Evolutionary conservation across 2,329 filamentous ascomycete species (phyloP).

Genomic region (Cyphellophora europaea): DNA sequence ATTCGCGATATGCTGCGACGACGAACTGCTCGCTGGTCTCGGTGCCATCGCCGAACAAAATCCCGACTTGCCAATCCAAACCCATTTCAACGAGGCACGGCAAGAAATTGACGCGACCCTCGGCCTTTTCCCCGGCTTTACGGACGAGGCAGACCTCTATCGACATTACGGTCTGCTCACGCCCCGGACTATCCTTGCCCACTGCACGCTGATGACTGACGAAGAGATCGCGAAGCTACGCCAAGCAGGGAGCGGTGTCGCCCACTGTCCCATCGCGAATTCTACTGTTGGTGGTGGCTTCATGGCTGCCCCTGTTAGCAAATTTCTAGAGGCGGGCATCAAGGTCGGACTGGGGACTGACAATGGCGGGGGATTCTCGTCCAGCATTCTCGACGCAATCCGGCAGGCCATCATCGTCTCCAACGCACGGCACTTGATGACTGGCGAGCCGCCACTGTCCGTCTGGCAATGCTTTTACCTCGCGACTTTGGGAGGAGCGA

Average conservation of each 20-base stretch:
- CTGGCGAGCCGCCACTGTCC: constrained; percentile 29
- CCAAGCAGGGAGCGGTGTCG: constrained; percentile 42
- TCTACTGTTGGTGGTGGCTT: constrained; percentile 50
- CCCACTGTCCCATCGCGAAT: constrained; percentile 53
- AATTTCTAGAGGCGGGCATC: constrained; percentile 43
- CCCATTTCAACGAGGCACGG: constrained; percentile 54
- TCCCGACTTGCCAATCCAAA: constrained; percentile 45
- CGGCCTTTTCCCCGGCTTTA: constrained; percentile 43
- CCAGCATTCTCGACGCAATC: constrained; percentile 48
- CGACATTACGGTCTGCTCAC: constrained; percentile 42
- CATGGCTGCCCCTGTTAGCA: constrained; percentile 47
- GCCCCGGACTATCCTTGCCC: constrained; percentile 47
- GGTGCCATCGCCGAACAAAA: constrained; percentile 41
- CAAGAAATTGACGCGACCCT: constrained; percentile 46
- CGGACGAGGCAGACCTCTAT: constrained; percentile 50
- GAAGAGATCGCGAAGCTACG: constrained; percentile 41
- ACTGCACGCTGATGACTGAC: constrained; percentile 50
- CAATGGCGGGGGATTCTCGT: constrained; percentile 49
- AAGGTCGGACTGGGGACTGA: constrained; percentile 55
- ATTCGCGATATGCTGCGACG: constrained; percentile 49
- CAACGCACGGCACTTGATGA: constrained; percentile 19
- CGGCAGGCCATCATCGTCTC: constrained; percentile 44
- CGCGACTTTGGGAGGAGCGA: constrained; percentile 52
- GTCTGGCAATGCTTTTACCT: constrained; percentile 49
- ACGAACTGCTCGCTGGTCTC: constrained; percentile 42